These are phyloP conservation scores for Aschersonia sp. DNA, from an alignment of 2,329 filamentous ascomycete species.

Conservation along the genomic window DNA sequence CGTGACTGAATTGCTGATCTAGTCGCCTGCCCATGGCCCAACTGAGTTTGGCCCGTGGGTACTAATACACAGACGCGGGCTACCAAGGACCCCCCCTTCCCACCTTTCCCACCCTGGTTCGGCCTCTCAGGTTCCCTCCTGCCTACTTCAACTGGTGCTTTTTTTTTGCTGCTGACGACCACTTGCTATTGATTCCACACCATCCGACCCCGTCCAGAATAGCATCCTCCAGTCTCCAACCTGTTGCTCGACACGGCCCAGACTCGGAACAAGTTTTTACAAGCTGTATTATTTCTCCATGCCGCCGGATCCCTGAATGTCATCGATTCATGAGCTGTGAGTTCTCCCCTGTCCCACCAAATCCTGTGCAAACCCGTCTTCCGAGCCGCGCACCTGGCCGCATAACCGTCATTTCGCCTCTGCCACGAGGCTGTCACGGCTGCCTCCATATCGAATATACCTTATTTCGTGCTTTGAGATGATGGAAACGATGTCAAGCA, in stretches of 20 bases:
- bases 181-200: slow-evolving; percentile 10
- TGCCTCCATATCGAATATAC: slow-evolving; percentile 11
- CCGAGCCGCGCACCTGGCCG: slow-evolving; percentile 21
- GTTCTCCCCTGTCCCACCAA: slow-evolving; percentile 15
- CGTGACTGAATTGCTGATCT: no score
- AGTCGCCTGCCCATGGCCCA: no score
- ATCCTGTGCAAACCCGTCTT: slow-evolving; percentile 8
- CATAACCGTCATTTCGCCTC: slow-evolving; percentile 19
- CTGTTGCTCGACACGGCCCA: slow-evolving; percentile 3
- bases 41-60: no score
- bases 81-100: not conserved
- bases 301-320: slow-evolving; percentile 20
- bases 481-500: slow-evolving; percentile 21
- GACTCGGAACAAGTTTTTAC: not conserved
- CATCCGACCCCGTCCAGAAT: slow-evolving; percentile 17
- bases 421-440: slow-evolving; percentile 19
- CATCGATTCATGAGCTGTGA: slow-evolving; percentile 36
- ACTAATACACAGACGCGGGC: no score
- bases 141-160: slow-evolving; percentile 19
- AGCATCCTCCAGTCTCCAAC: slow-evolving; percentile 12
- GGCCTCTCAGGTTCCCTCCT: slow-evolving; percentile 25
- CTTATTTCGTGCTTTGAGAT: slow-evolving; percentile 11
- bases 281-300: slow-evolving; percentile 7
- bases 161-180: slow-evolving; percentile 13
- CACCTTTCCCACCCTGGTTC: slow-evolving; percentile 9